phyloP scores from a whole-genome alignment of 2,329 filamentous ascomycete species.

The Balansia obtecta region DNA sequence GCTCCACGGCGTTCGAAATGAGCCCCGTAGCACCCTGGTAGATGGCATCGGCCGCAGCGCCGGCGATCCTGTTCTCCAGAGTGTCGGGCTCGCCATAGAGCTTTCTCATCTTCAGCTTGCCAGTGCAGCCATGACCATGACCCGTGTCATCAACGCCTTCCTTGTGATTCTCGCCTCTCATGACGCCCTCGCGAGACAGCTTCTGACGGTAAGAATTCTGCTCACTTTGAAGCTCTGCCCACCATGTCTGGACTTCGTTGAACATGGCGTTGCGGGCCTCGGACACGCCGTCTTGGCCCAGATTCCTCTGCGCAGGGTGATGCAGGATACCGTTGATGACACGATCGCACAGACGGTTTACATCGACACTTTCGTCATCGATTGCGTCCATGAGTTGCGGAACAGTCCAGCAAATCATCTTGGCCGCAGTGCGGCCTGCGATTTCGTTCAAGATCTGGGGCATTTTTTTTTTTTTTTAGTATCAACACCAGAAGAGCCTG shows the following conservation, averaged over 20 bases:
- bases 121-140: slow-evolving; percentile 70
- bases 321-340: slow-evolving; percentile 79
- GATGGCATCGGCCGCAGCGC: slow-evolving; percentile 42
- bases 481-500: too few species aligned
- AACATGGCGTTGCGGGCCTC: slow-evolving; percentile 73
- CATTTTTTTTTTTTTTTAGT: too few species aligned
- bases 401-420: slow-evolving; percentile 72
- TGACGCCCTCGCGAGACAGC: slow-evolving; percentile 67
- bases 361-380: slow-evolving; percentile 63
- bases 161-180: slow-evolving; percentile 72
- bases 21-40: slow-evolving; percentile 44
- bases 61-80: slow-evolving; percentile 43
- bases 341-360: slow-evolving; percentile 57
- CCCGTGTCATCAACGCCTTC: slow-evolving; percentile 73
- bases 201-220: slow-evolving; percentile 59
- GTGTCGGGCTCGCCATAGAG: slow-evolving; percentile 38
- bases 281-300: slow-evolving; percentile 54
- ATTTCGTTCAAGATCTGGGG: slow-evolving; percentile 69
- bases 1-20: slow-evolving; percentile 32
- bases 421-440: slow-evolving; percentile 69
- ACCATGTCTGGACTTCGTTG: slow-evolving; percentile 71
- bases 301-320: slow-evolving; percentile 66
- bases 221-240: slow-evolving; percentile 50
- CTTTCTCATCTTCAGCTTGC: slow-evolving; percentile 69
- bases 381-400: slow-evolving; percentile 81